A percentile compares a stretch with the other conserved stretches of the same genome.
phyloP scores from a whole-genome alignment of 352 stramenopile genomes.

The Pythium angustatum region DNA sequence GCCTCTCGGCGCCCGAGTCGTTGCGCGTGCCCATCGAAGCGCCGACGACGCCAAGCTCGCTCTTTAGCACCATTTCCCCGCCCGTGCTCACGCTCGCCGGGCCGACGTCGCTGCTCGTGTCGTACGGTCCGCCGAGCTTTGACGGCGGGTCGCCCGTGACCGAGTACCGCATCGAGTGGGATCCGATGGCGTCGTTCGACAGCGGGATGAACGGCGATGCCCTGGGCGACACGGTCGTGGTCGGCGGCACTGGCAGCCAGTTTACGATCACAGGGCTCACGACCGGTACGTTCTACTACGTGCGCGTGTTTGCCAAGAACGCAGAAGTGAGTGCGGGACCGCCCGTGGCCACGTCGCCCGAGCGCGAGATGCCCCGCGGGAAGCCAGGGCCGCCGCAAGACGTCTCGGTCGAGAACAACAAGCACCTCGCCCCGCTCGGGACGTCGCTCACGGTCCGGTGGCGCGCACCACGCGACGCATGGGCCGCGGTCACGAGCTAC shows the following conservation, averaged over 20 bases:
- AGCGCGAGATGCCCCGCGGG: conserved; percentile 59
- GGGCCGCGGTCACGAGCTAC: conserved; percentile 38
- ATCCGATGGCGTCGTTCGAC: conserved; percentile 77
- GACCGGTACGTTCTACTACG: conserved; percentile 52
- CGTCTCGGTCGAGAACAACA: conserved; percentile 46
- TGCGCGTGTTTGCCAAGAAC: conserved; percentile 75
- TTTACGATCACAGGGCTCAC: conserved; percentile 58
- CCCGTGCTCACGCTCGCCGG: conserved; percentile 72
- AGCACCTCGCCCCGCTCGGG: conserved; percentile 34
- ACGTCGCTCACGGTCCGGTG: conserved; percentile 58
- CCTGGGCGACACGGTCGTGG: conserved; percentile 41
- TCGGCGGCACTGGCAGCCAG: conserved; percentile 24
- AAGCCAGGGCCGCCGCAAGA: conserved; percentile 47
- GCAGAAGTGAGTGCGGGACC: conserved; percentile 44
- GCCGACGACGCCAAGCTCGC: conserved; percentile 49
- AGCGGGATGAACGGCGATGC: conserved; percentile 58
- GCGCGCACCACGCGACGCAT: conserved; percentile 35
- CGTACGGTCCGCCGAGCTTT: conserved; percentile 81
- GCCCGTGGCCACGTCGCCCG: conserved; percentile 45
- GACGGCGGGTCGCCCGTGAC: conserved; percentile 87
- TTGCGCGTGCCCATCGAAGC: conserved; percentile 67
- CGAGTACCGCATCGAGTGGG: conserved; percentile 91
- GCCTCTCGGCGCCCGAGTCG: conserved; percentile 55
- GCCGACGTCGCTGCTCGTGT: conserved; percentile 70
- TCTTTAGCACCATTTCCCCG: conserved; percentile 57